Percentiles rank a stretch among this genome's conserved stretches.
phyloP scores from a whole-genome alignment of 2,329 filamentous ascomycete genomes.

The Chaetomiaceae sp. region DNA sequence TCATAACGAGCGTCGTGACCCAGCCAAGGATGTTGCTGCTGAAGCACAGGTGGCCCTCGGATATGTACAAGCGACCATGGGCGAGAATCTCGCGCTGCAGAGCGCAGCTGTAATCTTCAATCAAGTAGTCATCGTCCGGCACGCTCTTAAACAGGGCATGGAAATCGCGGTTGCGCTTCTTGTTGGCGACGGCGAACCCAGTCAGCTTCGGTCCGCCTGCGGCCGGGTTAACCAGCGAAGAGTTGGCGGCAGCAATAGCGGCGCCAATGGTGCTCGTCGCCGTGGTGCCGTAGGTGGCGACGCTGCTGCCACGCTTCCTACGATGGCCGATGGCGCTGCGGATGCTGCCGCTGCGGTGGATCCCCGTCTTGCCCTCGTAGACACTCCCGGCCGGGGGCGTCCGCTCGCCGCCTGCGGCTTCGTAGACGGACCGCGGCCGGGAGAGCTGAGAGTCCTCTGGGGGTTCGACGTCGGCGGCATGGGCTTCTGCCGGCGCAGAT shows the following conservation, averaged over 20 bases:
- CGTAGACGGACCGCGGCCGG: slow-evolving; percentile 49
- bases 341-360: slow-evolving; percentile 64
- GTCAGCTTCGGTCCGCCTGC: slow-evolving; percentile 70
- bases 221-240: slow-evolving; percentile 62
- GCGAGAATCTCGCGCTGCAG: slow-evolving; percentile 92
- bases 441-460: slow-evolving; percentile 34
- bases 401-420: slow-evolving; percentile 51
- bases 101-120: slow-evolving; percentile 97
- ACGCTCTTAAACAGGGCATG: slow-evolving; percentile 93
- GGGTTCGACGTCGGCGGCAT: slow-evolving; percentile 33
- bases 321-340: slow-evolving; percentile 56
- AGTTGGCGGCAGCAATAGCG: slow-evolving; percentile 65
- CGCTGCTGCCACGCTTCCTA: slow-evolving; percentile 79
- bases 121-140: slow-evolving; percentile 94
- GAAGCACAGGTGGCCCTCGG: slow-evolving; percentile 95
- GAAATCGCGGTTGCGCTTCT: slow-evolving; percentile 94
- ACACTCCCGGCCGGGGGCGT: slow-evolving; percentile 64
- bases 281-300: slow-evolving; percentile 49
- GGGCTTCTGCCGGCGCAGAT: slow-evolving; percentile 51
- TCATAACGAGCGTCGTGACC: slow-evolving; percentile 96
- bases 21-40: slow-evolving; percentile 98
- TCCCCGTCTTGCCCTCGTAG: slow-evolving; percentile 56
- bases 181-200: slow-evolving; percentile 92
- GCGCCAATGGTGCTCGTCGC: slow-evolving; percentile 65
- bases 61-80: slow-evolving; percentile 91